phyloP scores from a whole-genome alignment of 257 asterid genomes.

The Scutellaria barbata region DNA sequence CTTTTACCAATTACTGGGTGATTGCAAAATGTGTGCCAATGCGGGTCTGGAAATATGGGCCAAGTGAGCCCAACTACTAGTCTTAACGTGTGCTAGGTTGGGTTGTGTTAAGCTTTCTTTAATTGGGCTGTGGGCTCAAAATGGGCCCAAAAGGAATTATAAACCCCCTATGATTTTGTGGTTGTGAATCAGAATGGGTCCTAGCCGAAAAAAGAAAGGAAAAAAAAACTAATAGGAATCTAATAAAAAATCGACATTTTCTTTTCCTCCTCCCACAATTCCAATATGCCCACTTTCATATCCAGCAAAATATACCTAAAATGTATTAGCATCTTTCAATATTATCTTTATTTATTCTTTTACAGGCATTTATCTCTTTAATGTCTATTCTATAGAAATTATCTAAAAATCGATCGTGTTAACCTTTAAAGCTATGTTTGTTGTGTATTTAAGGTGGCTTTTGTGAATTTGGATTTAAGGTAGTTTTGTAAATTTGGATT shows the following conservation, averaged over 20 bases:
- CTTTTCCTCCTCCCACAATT: too few species aligned
- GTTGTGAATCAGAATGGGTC: not conserved
- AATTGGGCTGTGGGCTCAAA: not conserved
- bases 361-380: too few species aligned
- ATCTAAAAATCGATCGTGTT: too few species aligned
- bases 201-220: not conserved
- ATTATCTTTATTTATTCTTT: too few species aligned
- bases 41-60: not conserved
- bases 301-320: too few species aligned
- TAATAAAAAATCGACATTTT: not conserved
- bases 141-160: not conserved
- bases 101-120: not conserved
- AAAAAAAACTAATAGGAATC: not conserved
- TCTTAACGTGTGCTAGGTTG: slow-evolving; percentile 12
- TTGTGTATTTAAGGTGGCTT: too few species aligned
- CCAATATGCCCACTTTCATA: too few species aligned
- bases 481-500: too few species aligned
- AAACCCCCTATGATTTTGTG: not conserved
- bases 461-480: too few species aligned
- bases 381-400: too few species aligned
- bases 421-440: too few species aligned
- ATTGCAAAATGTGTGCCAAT: not conserved
- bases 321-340: too few species aligned
- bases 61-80: not conserved
- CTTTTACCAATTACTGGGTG: slow-evolving; percentile 33